Conservation (phyloP, 2,329 filamentous ascomycete genomes). For the Calonectria ilicicola region DNA sequence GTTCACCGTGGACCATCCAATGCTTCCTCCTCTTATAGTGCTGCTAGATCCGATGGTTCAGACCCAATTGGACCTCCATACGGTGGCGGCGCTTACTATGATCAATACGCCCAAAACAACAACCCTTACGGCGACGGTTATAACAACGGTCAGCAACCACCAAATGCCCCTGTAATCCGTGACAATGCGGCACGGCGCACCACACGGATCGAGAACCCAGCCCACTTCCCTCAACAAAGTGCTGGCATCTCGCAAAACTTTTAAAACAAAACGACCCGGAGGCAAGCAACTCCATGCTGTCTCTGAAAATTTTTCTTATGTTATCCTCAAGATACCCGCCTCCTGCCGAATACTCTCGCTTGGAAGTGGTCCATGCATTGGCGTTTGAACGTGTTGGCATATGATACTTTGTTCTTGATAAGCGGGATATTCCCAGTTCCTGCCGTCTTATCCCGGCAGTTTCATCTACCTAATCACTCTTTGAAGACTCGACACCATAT, state of each 20-base stretch:
- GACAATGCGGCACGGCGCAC: slow-evolving; percentile 94
- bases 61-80: slow-evolving; percentile 64
- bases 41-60: slow-evolving; percentile 78
- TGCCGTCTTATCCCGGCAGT: slow-evolving; percentile 5
- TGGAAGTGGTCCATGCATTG: slow-evolving; percentile 42
- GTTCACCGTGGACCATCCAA: slow-evolving; percentile 93
- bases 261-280: slow-evolving; percentile 56
- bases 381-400: slow-evolving; percentile 35
- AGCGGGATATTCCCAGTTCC: slow-evolving; percentile 15
- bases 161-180: slow-evolving; percentile 84
- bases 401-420: slow-evolving; percentile 25
- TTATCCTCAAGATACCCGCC: slow-evolving; percentile 42
- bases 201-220: slow-evolving; percentile 92
- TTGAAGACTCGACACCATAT: slow-evolving; percentile 21
- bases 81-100: slow-evolving; percentile 65
- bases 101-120: slow-evolving; percentile 67
- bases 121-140: slow-evolving; percentile 65
- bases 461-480: slow-evolving; percentile 24
- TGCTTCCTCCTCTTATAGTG: slow-evolving; percentile 95
- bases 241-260: slow-evolving; percentile 98
- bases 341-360: slow-evolving; percentile 42
- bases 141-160: slow-evolving; percentile 50
- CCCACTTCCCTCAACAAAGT: slow-evolving; percentile 91
- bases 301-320: slow-evolving; percentile 16
- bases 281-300: slow-evolving; percentile 17